Conservation (phyloP, 176 grass and related monocot species). For the Aechmea fasciata region DNA sequence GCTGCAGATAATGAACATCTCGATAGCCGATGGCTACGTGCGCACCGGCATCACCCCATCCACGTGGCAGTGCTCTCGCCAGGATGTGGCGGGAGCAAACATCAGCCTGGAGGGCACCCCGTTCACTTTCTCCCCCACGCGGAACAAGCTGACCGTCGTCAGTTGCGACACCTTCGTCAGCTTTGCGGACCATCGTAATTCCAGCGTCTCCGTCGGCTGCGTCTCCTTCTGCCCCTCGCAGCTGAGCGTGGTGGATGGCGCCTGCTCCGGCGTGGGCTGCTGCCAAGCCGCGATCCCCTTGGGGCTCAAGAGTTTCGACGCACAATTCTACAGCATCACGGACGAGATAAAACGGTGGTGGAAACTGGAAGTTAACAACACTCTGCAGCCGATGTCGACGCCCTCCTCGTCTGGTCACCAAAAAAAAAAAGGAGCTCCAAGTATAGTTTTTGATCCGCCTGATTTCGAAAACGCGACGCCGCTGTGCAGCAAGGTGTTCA, state of each 20-base stretch:
- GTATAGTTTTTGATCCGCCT: too few species aligned
- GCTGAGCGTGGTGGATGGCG: not conserved
- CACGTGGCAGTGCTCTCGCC: not conserved
- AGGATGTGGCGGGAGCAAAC: too few species aligned
- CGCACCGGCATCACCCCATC: too few species aligned
- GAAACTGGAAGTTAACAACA: not conserved
- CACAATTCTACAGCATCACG: not conserved
- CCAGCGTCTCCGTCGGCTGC: not conserved
- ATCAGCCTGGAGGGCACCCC: not conserved
- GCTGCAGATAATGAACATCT: not conserved
- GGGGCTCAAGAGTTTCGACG: not conserved
- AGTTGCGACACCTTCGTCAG: not conserved
- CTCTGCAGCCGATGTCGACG: too few species aligned
- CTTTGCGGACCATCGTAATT: not conserved
- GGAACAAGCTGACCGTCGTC: not conserved
- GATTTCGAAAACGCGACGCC: not conserved
- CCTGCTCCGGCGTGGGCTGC: not conserved
- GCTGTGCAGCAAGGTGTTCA: constrained; percentile 24
- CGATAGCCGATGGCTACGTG: not conserved
- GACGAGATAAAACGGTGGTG: not conserved
- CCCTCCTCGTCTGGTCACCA: too few species aligned
- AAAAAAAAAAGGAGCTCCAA: too few species aligned
- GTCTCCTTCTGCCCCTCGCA: not conserved
- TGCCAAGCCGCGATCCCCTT: not conserved
- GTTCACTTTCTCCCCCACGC: not conserved